Base-by-base conservation (phyloP, 441 rosid species). In the Erodium trifolium region DNA sequence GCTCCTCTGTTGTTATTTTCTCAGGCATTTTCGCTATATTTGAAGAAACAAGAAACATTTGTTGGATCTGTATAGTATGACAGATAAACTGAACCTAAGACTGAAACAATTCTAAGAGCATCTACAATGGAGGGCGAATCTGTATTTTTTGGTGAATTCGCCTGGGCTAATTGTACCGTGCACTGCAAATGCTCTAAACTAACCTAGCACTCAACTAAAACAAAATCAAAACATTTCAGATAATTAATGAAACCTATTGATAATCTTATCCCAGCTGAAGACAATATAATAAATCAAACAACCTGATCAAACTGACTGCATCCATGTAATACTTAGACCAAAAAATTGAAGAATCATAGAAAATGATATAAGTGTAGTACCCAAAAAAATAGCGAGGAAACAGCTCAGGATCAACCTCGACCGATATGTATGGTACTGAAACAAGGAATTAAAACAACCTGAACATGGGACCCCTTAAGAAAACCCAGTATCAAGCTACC, bases 11-110 rank as follows among this genome's bases (percentile, higher is more conserved):
- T 12, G 85, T 83, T 67, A 63, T 85, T 82, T 88, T 90, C 76
- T 91, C 96, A 71, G 84, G 78, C 97, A 90, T 94, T 70, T 41
- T 84, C 80, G 77, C 82, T 67, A 68, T 60, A 16, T 77, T 78
- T 69, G 68, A 75, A 78, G 63, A 65, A 23, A 71, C 68, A 62
- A 70, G 17, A 39, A n/a, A 66, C 47, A 62, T 60, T 62, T 34
- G 49, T 23, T 10, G 51, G 2, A 39, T 19, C 8, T 1, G 27
- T 23, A 23, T 23, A 23, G 27, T 23, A 23, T 23, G 27, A 23
- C 27, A 23, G 27, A 23, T 23, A 23, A 23, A 23, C 27, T 23
- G 27, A 23, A 23, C 27, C 27, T 23, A 23, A 23, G 27, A 23
- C 27, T 23, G 27, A 23, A 23, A 23, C 27, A 0, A 23, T 2